These are phyloP conservation scores for Xylariaceae sp. DNA, from an alignment of 2,329 filamentous ascomycete species.

Conservation along the genomic window DNA sequence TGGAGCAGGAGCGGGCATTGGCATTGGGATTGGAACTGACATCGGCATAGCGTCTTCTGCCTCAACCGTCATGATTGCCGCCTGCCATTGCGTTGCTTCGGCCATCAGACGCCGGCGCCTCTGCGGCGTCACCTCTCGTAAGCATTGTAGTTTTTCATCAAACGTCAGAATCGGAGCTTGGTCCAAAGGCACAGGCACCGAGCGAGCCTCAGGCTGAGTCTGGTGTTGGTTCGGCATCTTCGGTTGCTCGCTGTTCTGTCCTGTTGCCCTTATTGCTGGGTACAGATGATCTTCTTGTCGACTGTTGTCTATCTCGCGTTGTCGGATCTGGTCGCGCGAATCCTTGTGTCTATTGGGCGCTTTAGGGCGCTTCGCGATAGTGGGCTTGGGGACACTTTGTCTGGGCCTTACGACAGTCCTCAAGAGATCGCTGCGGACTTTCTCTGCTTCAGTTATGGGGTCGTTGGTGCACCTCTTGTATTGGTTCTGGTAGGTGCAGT, in stretches of 20 bases:
- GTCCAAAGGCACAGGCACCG: slow-evolving; percentile 1
- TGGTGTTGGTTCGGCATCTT: neutral
- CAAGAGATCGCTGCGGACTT: slow-evolving; percentile 13
- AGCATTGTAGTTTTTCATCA: slow-evolving; percentile 22
- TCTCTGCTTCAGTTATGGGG: slow-evolving; percentile 23
- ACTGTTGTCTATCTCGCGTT: neutral
- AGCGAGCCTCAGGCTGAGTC: neutral
- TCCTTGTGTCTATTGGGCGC: neutral
- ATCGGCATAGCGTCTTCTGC: slow-evolving; percentile 15
- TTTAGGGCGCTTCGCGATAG: slow-evolving; percentile 13
- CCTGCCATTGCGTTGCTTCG: slow-evolving; percentile 27
- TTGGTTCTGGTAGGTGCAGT: slow-evolving; percentile 29
- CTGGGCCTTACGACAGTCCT: slow-evolving; percentile 11
- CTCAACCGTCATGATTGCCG: slow-evolving; percentile 27
- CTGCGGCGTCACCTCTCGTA: slow-evolving; percentile 21
- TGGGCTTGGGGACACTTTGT: slow-evolving; percentile 4
- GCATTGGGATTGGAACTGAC: neutral
- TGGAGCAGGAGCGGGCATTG: neutral
- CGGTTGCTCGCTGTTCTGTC: neutral
- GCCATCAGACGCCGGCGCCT: slow-evolving; percentile 24
- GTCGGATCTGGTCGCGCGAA: neutral
- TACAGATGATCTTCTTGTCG: too few relatives aligned
- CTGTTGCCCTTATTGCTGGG: too few relatives aligned
- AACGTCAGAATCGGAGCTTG: slow-evolving; percentile 16
- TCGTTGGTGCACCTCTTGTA: slow-evolving; percentile 28